phyloP scores from a whole-genome alignment of 805 yeast species.

The Candida sphagnicola region DNA sequence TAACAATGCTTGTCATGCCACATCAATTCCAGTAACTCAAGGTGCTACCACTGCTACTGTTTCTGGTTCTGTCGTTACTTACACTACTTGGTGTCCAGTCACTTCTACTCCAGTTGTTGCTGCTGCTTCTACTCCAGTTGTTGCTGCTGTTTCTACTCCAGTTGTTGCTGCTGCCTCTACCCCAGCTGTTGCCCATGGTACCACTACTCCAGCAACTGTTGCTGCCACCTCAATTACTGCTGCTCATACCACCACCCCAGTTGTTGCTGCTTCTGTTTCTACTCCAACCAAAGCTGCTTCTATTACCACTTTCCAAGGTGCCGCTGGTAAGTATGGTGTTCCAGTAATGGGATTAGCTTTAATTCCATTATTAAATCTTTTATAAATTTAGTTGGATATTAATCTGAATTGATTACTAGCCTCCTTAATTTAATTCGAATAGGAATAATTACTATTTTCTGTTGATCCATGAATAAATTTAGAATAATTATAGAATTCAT shows the following conservation, averaged over 20 bases:
- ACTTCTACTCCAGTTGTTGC: constrained; percentile 14
- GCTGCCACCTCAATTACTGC: constrained; percentile 11
- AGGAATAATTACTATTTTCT: too few relatives aligned
- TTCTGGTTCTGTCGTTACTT: constrained; percentile 9
- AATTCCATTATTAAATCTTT: constrained; percentile 29
- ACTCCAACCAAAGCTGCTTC: neutral
- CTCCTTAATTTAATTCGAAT: too few relatives aligned
- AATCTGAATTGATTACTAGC: too few relatives aligned
- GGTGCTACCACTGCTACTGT: constrained; percentile 13
- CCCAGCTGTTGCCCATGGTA: constrained; percentile 12
- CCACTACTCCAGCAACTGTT: constrained; percentile 8
- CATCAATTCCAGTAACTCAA: constrained; percentile 15
- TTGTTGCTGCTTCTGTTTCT: constrained; percentile 9
- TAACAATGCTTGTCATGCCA: constrained; percentile 21
- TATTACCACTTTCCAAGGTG: constrained; percentile 10
- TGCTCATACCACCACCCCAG: constrained; percentile 4
- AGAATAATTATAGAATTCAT: too few relatives aligned
- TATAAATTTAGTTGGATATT: constrained; percentile 19
- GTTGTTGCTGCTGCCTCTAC: constrained; percentile 10
- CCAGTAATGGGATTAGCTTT: constrained; percentile 22
- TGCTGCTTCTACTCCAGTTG: constrained; percentile 9
- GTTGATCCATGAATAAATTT: too few relatives aligned
- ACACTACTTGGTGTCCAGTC: constrained; percentile 29
- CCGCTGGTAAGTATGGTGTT: constrained; percentile 15
- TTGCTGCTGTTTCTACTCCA: constrained; percentile 9